Evolutionary conservation across 2,329 filamentous ascomycete genomes (phyloP), one percentile per base, ranked within the genome.

Genomic region (Xenoacremonium recifei): DNA sequence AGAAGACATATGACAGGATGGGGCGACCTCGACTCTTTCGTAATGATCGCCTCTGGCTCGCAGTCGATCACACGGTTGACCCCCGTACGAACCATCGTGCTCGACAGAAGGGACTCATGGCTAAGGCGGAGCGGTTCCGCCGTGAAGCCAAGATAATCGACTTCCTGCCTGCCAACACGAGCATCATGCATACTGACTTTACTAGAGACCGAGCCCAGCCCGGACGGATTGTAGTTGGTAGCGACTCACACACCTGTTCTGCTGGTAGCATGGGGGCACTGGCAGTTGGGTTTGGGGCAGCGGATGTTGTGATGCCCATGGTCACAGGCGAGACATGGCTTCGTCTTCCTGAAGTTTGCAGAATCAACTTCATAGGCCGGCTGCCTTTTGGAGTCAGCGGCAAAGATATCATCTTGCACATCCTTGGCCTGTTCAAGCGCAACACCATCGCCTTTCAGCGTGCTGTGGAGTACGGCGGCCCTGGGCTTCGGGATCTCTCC

Each of bases 1-100:
- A 66, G 21, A 54, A 53, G 30, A 67, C 63, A 4, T 70, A 71
- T 47, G 56, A 69, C 5, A 39, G 53, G 3, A 51, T 75, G 7
- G 67, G 68, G 3, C 48, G 54, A 10, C 68, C 69, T 1, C 62
- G 65, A 4, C 69, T 72, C n/a, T 73, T 65, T 44, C 69, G 73
- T 9, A 76, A 75, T 38, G 71, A 75, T 47, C 58, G 72, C 0
- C 67, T 76, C 49, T 76, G 72, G 73, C 61, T 77, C 5, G 72
- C 71, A 0, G 67, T 67, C 2, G 73, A 76, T 49, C 72, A 76
- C 47, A 61, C 68, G 4, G 70, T 75, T 4, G 70, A 76, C 38
- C 72, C 72, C 2, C 59, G 69, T 1, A 53, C 66, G 5, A 62
- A 63, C 15, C 44, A 65, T 11, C 43, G 51, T 1, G 66, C 69